Percentiles rank a stretch among this genome's conserved stretches.
These are phyloP conservation scores for Arthrobotrys megalospora DNA, from an alignment of 2,329 filamentous ascomycete genomes.

Conservation along the genomic window DNA sequence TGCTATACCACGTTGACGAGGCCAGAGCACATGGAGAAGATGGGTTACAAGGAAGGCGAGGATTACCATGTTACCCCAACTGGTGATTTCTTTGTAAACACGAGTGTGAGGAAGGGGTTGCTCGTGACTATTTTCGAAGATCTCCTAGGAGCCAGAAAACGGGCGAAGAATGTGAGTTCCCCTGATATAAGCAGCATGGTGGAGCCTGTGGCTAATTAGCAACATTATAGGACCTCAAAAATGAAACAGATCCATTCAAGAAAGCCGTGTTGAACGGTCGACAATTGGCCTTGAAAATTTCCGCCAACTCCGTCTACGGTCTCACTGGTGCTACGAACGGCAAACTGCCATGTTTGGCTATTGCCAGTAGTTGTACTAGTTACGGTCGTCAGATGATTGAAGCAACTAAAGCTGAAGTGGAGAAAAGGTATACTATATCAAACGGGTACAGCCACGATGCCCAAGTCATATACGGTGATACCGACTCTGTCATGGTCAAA, in stretches of 20 bases:
- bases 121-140: slow-evolving; percentile 97
- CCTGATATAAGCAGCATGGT: neutral
- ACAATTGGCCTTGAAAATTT: slow-evolving; percentile 95
- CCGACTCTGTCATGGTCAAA: slow-evolving; percentile 99
- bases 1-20: slow-evolving; percentile 96
- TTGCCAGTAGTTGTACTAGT: slow-evolving; percentile 96
- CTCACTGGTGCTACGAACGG: slow-evolving; percentile 95
- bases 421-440: slow-evolving; percentile 87
- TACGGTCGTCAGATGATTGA: slow-evolving; percentile 99
- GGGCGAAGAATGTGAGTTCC: slow-evolving; percentile 71
- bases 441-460: slow-evolving; percentile 97
- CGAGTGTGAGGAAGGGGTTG: slow-evolving; percentile 89
- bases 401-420: slow-evolving; percentile 94
- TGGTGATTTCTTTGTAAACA: slow-evolving; percentile 90
- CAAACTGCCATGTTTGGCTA: slow-evolving; percentile 93
- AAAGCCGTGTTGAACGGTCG: slow-evolving; percentile 98
- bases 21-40: slow-evolving; percentile 81
- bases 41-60: slow-evolving; percentile 84
- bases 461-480: slow-evolving; percentile 98
- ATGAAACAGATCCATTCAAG: slow-evolving; percentile 95
- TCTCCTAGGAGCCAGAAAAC: slow-evolving; percentile 89
- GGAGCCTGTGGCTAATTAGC: slow-evolving; percentile 8
- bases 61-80: slow-evolving; percentile 98
- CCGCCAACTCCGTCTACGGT: slow-evolving; percentile 97
- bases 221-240: slow-evolving; percentile 72